Base-by-base conservation (phyloP, 345 rosid genomes). In the Aquilaria malaccensis region DNA sequence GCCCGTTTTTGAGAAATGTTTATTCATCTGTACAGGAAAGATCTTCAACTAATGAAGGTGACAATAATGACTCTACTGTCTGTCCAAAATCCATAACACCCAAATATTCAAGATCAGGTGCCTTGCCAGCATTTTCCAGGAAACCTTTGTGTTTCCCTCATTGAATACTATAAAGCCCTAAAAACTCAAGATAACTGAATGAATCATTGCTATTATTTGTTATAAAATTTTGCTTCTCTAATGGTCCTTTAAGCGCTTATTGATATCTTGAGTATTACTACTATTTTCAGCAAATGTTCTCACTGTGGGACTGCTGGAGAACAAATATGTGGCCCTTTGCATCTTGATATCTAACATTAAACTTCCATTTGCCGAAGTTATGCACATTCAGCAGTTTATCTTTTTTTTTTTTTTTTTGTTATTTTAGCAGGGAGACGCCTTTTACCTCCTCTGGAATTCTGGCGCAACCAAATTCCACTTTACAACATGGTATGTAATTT, bases 391-490 rank as follows among this genome's bases (percentile, higher is more conserved):
- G 65, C 60, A 61, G 46, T 70, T 66, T 48, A 52, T 47, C 59
- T 58, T 32, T 29, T 63, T 65, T 68, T 37, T 65, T 68, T 37
- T 15, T 52, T 48, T 31, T 60, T 48, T 64, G 48, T 72, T 71
- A 74, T 22, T 22, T 22, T 22, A 22, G 22, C 85, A 91, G 98
- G 98, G 60, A 83, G 96, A 74, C 54, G 85, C 59, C 90, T 88
- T 58, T 53, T 88, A 62, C 90, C 96, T 60, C 9, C 79, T 15
- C 69, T 91, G 53, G 87, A 86, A 56, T 91, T 76, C 76, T 91
- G 96, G 96, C 88, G 89, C 62, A 86, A 88, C 73, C 85, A 91
- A 80, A 59, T 81, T 59, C 79, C 92, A 15, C 76, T 91, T 61
- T 88, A 91, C 72, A 95, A 85, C 72, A 70, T 45, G 81, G 92